Evolutionary conservation across 208 protist species (phyloP), one percentile per base, ranked within the genome.

Genomic region (Herpetomonas samuelpessoai): DNA sequence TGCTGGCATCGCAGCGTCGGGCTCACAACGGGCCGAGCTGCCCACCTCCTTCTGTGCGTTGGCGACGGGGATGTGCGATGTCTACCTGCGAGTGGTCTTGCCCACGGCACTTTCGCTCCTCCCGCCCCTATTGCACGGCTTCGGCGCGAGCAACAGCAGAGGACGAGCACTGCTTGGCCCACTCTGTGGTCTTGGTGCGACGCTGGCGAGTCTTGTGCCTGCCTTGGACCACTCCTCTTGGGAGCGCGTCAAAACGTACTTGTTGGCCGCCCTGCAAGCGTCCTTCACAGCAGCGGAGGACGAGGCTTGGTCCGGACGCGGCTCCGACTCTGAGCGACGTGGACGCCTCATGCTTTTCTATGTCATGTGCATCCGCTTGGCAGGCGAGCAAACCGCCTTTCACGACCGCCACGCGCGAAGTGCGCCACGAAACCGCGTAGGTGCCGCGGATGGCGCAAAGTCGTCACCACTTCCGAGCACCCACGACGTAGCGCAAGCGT

Each of bases 181-280:
- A 16, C 66, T 85, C 45, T 82, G 75, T 46, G 71, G 66, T 3
- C 48, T 88, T 38, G 72, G 63, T 26, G 72, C 68, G 1, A 57
- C 76, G 4, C 66, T 91, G 2, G 69, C 84, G 3, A 64, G 57
- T 12, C 45, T 87, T 7, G 68, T 76, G 48, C 66, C 79, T 9
- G 26, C 76, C 18, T 71, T 91, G 21, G 56, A 61, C 18, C 62
- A 63, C 12, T 14, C 19, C 28, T 50, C 67, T 49, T 87, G 84
- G 84, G 35, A 60, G 0, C 47, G 47, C 16, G 57, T 80, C 14
- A 53, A 56, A 14, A 38, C 31, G 3, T 79, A 61, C 35, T 31
- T 82, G 22, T 47, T 60, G 44, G 26, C 50, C 0, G 62, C 68
- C 2, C 46, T 77, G 31, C 54, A 55, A 22, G 14, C 44, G 3